Evolutionary conservation across 2,329 filamentous ascomycete genomes (phyloP), one percentile per base, ranked within the genome.

Genomic region (Xylaria digitata): DNA sequence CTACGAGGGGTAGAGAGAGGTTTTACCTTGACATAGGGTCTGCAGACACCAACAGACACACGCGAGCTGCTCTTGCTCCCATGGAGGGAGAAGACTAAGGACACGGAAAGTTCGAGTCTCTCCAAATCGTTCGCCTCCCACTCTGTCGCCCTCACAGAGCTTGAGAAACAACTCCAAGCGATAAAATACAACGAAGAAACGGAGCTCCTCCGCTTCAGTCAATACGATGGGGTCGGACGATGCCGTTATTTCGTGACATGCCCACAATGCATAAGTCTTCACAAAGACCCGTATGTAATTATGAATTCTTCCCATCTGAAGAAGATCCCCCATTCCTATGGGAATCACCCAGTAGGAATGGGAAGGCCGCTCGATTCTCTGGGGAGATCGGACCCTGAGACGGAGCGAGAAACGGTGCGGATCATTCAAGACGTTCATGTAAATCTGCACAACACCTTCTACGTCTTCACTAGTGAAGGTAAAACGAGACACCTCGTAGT

Each of bases 21-120:
- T 8, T 34, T 46, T 21, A 30, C n/a, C 2, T 9, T 40, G 7
- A 34, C 19, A 32, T 26, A 9, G 9, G 1, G 4, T 6, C 8
- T 9, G 2, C 3, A 19, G 6, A 8, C 11, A 40, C 7, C 7
- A 21, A 49, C 49, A 40, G 34, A 5, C 43, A 32, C 42, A 55
- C 21, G 17, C 17, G 9, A 55, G 17, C 50, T 62, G 50, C 32
- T 45, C 42, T 3, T 34, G 6, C 43, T 62, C 50, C 60, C 52
- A 62, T 6, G 50, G 26, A 6, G 59, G 15, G 43, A 49, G 21
- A 9, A 30, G 13, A 40, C 17, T 9, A n/a, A 62, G 50, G 23
- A 56, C n/a, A 21, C 30, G 23, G 8, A 4, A 21, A 1, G 52
- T 17, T n/a, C 50, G 43, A 48, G 59, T 30, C 17, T 3, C 11